A percentile compares a stretch with the other conserved stretches of the same genome.
These are phyloP conservation scores for Cicer judaicum DNA, from an alignment of 306 rosid genomes.

Conservation along the genomic window DNA sequence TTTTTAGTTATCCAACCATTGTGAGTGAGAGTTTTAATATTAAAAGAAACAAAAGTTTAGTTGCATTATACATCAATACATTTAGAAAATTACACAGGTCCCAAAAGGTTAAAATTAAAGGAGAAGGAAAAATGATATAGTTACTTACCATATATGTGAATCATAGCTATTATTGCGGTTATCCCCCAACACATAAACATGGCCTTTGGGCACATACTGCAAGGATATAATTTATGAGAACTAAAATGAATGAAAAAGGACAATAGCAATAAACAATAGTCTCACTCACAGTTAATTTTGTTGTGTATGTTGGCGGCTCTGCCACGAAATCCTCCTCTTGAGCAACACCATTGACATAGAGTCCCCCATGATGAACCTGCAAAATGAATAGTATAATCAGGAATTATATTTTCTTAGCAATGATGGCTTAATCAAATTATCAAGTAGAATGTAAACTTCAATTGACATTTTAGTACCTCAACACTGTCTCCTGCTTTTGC, in stretches of 20 bases:
- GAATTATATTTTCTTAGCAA: slow-evolving; percentile 18
- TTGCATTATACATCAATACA: not conserved
- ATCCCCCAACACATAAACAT: slow-evolving; percentile 91
- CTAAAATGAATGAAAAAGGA: slow-evolving; percentile 7
- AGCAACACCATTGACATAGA: slow-evolving; percentile 74
- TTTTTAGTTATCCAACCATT: not conserved
- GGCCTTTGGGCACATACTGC: slow-evolving; percentile 85
- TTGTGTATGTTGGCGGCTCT: slow-evolving; percentile 58
- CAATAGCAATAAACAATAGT: not conserved
- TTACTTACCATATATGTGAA: slow-evolving; percentile 76
- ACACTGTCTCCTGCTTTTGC: slow-evolving; percentile 85
- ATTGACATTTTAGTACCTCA: slow-evolving; percentile 54
- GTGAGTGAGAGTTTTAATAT: not conserved
- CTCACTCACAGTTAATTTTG: slow-evolving; percentile 68
- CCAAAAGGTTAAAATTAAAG: not conserved
- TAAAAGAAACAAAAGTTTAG: not conserved
- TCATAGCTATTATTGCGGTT: slow-evolving; percentile 86
- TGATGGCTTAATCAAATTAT: slow-evolving; percentile 27
- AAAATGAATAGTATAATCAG: slow-evolving; percentile 10
- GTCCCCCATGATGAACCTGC: slow-evolving; percentile 70
- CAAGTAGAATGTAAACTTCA: not conserved
- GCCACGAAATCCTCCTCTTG: slow-evolving; percentile 72
- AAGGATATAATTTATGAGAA: not conserved
- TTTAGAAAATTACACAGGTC: not conserved
- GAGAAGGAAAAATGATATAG: slow-evolving; percentile 1